Base-by-base conservation (phyloP, 768 basidiomycete species). In the Krasilnikovozyma curviuscula region DNA sequence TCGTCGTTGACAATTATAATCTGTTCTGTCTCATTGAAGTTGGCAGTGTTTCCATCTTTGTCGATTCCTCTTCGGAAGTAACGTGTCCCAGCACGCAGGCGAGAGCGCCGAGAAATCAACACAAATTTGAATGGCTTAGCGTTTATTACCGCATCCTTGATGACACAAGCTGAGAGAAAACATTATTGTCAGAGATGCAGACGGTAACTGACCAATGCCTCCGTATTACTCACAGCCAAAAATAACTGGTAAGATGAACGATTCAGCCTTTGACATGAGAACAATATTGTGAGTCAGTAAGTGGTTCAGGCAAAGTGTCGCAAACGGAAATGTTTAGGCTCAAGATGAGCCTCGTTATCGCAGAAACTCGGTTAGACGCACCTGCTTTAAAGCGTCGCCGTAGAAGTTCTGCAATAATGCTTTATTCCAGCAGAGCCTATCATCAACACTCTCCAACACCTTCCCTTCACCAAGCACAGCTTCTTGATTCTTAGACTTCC, bases 381-480 rank as follows among this genome's bases (percentile, higher is more conserved):
- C n/a, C n/a, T n/a, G n/a, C n/a, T n/a, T n/a, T n/a, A n/a, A n/a
- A 67, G 65, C 31, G 64, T 68, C 14, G 69, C 74, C 75, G 49
- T 80, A 79, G 49, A 85, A 66, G 54, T 72, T 71, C n/a, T 70
- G 66, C 52, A 78, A 76, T 49, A 81, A 60, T 44, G 54, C 81
- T 75, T 76, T 83, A 65, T 97, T 98, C 93, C 93, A 98, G 66
- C 97, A 97, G 67, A 98, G 97, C 54, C 89, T 73, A 59, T 91
- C 86, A 55, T 98, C 93, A 30, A 48, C 47, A 7, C 29, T 44
- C 49, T 50, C 49, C 49, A 41, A 50, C 9, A 44, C 25, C 35
- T 41, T 9, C 8, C 29, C 25, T 21, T n/a, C 16, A 9, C 33
- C 18, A 25, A 29, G 5, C 9, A 4, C 49, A 28, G 28, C 13